phyloP scores from a whole-genome alignment of 768 basidiomycete species.

The Suillus discolor region DNA sequence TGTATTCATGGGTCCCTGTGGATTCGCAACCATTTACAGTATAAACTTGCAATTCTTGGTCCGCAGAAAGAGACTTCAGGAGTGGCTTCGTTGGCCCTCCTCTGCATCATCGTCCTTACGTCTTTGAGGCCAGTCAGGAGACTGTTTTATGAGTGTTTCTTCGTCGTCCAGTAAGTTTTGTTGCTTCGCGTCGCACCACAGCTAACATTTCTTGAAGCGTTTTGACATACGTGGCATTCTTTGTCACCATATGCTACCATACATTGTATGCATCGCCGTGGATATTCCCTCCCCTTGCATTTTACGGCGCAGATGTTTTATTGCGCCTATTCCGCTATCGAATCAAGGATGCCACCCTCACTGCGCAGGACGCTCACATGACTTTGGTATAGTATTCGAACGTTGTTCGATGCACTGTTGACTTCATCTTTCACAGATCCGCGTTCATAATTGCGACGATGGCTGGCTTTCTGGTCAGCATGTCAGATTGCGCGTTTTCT shows the following conservation, averaged over 20 bases:
- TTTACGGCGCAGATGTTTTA: conserved; percentile 80
- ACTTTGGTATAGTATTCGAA: conserved; percentile 56
- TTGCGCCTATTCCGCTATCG: conserved; percentile 70
- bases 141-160: conserved; percentile 70
- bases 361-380: conserved; percentile 64
- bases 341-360: conserved; percentile 75
- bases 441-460: conserved; percentile 51
- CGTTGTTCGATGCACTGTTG: not conserved
- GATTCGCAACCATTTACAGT: conserved; percentile 72
- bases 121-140: conserved; percentile 67
- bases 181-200: not conserved
- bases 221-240: conserved; percentile 54
- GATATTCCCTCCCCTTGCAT: conserved; percentile 80
- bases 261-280: conserved; percentile 80
- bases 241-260: conserved; percentile 81
- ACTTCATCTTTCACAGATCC: conserved; percentile 40
- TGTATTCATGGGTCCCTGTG: conserved; percentile 61
- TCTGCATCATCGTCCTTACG: conserved; percentile 66
- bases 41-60: conserved; percentile 59
- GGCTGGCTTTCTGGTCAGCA: conserved; percentile 68
- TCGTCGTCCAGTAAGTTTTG: conserved; percentile 65
- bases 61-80: conserved; percentile 78
- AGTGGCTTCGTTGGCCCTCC: conserved; percentile 63
- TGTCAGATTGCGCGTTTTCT: conserved; percentile 47
- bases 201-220: conserved; percentile 37